phyloP scores from a whole-genome alignment of 805 yeast genomes.

The Brettanomyces anomalus region DNA sequence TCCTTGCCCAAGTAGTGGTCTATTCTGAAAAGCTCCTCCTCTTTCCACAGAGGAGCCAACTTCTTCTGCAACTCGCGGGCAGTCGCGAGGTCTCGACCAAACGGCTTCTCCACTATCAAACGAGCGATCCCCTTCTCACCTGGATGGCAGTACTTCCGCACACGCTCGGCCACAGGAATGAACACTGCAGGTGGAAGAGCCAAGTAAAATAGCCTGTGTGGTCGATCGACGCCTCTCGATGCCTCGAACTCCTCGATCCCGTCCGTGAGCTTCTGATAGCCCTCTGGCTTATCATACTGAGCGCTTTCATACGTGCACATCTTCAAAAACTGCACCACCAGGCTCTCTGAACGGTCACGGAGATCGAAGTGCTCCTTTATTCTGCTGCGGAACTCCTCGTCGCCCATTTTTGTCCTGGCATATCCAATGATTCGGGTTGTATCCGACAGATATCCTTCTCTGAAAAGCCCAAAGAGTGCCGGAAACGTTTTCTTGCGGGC shows the following conservation, averaged over 20 bases:
- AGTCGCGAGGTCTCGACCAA: constrained; percentile 82
- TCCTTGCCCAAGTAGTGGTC: constrained; percentile 98
- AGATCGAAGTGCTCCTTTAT: constrained; percentile 52
- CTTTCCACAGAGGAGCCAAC: constrained; percentile 79
- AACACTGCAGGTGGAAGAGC: constrained; percentile 95
- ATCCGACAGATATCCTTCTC: constrained; percentile 69
- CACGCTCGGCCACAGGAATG: constrained; percentile 62
- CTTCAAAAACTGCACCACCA: constrained; percentile 54
- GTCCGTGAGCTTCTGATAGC: constrained; percentile 50
- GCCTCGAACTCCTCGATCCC: constrained; percentile 53
- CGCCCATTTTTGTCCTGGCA: constrained; percentile 72
- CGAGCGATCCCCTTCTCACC: constrained; percentile 59
- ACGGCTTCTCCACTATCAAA: constrained; percentile 92
- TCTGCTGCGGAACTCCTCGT: constrained; percentile 60
- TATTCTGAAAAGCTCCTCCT: constrained; percentile 88
- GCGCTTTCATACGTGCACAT: constrained; percentile 67
- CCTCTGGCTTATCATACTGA: constrained; percentile 71
- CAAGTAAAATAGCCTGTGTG: constrained; percentile 81
- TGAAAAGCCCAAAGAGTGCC: constrained; percentile 65
- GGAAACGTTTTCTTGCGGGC: constrained; percentile 95
- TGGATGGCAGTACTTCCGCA: constrained; percentile 63
- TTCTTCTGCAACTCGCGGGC: constrained; percentile 68
- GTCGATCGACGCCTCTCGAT: constrained; percentile 32
- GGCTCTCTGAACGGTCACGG: constrained; percentile 24
- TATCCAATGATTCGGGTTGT: constrained; percentile 77